phyloP scores from a whole-genome alignment of 768 basidiomycete species.

The Lactarius akahatsu region DNA sequence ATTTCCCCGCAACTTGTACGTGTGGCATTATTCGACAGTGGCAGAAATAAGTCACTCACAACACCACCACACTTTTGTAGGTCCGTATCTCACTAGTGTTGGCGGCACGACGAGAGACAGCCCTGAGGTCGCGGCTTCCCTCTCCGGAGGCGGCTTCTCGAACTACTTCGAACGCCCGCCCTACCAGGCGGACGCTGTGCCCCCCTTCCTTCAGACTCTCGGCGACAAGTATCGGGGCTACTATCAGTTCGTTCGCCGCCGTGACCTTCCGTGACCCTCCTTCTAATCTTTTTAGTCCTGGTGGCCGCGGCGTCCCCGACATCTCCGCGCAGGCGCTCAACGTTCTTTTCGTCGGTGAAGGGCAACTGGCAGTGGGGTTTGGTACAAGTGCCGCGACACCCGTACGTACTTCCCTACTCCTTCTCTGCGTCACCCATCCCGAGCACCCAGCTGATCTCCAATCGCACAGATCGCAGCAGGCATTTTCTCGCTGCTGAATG shows the following conservation, averaged over 20 bases:
- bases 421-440: too few species aligned
- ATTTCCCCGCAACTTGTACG: not conserved
- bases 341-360: accelerated
- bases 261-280: too few species aligned
- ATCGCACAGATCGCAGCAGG: too few species aligned
- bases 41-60: not conserved
- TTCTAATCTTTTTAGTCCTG: too few species aligned
- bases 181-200: not conserved
- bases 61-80: not conserved
- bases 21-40: not conserved
- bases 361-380: accelerated
- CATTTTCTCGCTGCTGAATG: too few species aligned
- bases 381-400: too few species aligned
- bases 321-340: too few species aligned
- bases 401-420: too few species aligned
- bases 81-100: not conserved
- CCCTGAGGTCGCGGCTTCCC: not conserved
- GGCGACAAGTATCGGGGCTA: not conserved
- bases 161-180: too few species aligned
- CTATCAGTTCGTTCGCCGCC: not conserved
- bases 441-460: too few species aligned
- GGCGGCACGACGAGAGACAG: not conserved
- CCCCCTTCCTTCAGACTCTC: not conserved
- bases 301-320: too few species aligned
- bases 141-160: not conserved